Conservation (phyloP, 2,329 filamentous ascomycete species). For the Didymellaceae sp. region DNA sequence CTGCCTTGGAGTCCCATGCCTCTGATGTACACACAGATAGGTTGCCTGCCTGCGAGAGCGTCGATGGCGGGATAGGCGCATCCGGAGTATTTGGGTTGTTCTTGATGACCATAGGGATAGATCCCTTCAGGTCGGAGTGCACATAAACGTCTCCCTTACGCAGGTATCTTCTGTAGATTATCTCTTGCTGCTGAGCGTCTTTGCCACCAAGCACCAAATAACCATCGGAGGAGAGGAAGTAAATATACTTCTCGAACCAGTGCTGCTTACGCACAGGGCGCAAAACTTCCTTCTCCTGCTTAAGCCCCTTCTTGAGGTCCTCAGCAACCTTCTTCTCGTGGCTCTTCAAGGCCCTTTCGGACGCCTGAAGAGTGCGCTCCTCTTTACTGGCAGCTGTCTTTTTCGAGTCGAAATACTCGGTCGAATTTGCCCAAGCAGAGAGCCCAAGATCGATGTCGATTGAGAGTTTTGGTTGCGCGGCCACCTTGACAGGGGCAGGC, state of each 20-base stretch:
- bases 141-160: constrained; percentile 91
- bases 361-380: constrained; percentile 83
- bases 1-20: constrained; percentile 95
- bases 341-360: constrained; percentile 82
- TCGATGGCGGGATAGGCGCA: constrained; percentile 88
- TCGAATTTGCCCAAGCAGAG: constrained; percentile 86
- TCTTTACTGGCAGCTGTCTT: constrained; percentile 84
- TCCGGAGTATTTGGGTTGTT: constrained; percentile 80
- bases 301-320: constrained; percentile 85
- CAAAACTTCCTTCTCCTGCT: constrained; percentile 88
- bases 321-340: constrained; percentile 87
- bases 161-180: constrained; percentile 85
- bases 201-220: constrained; percentile 90
- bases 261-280: constrained; percentile 81
- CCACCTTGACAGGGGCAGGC: constrained; percentile 42
- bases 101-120: constrained; percentile 86
- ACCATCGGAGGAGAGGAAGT: constrained; percentile 94
- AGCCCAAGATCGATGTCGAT: constrained; percentile 86
- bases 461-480: constrained; percentile 59
- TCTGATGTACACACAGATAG: constrained; percentile 83
- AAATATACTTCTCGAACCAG: constrained; percentile 98
- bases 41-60: constrained; percentile 86
- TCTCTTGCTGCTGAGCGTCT: constrained; percentile 88
- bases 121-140: constrained; percentile 86
- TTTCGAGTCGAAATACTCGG: constrained; percentile 90